Base-by-base conservation (phyloP, 495 filamentous ascomycete genomes). In the Hypoxylon fragiforme region DNA sequence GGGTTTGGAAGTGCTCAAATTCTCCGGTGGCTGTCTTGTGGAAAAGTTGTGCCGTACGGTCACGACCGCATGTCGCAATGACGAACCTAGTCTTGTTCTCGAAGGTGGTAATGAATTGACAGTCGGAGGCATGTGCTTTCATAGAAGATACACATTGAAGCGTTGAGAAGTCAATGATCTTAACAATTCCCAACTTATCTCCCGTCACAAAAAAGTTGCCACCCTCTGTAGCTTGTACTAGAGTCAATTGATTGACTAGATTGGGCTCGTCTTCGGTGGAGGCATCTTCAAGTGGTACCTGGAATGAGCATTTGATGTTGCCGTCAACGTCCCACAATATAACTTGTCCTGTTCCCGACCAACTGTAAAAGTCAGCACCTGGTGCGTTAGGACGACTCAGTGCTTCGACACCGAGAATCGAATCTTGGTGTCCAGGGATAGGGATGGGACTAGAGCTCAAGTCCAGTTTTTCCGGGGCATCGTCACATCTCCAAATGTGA, bases 1-100 rank as follows among this genome's bases (percentile, higher is more conserved):
- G 62, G 3, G 76, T 79, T 47, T 79, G 76, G 24, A 79, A 78
- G 47, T 78, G 75, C 54, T 76, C 72, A 50, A 77, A 74, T 7
- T 45, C 54, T 4, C 74, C 73, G 0, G 74, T 73, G 0, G 75
- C 70, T 22, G 68, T 68, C 61, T 80, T 80, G 46, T 82, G 77
- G 67, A 96, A 97, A 14, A 97, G 76, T 69, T 98, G 94, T 15
- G 94, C 81, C 40, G 86, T 95, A 36, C 94, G 86, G 72, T 98
- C 94, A 57, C 92, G 82, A 28, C 91, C 87, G 63, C 85, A 88
- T 16, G 83, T 90, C 15, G 88, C 90, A 36, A 97, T 75, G 40
- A 96, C 68, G 8, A 76, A 67, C 34, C 72, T 74, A 2, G 73
- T 69, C 12, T 77, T 68, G 36, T 74, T 76, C 50, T 85, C 79